These are phyloP conservation scores for Dissophora ornata DNA, from an alignment of 192 early-diverging fungal species.

Conservation along the genomic window DNA sequence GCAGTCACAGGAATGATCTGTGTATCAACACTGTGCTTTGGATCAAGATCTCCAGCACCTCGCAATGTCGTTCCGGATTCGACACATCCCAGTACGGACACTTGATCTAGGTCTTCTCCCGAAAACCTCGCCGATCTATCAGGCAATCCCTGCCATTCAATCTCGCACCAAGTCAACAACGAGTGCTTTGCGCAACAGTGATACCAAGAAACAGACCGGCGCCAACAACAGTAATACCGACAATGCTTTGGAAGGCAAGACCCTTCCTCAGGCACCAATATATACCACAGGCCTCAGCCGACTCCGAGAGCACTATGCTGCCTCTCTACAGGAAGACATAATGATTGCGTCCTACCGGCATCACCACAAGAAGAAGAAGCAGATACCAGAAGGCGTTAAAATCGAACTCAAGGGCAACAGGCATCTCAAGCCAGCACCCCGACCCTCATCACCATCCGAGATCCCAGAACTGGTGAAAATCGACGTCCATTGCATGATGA, in stretches of 20 bases:
- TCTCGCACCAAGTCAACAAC: conserved; percentile 23
- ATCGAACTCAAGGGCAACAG: conserved; percentile 58
- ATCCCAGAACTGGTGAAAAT: conserved; percentile 80
- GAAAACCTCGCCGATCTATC: conserved; percentile 40
- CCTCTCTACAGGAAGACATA: conserved; percentile 80
- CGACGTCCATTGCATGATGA: conserved; percentile 86
- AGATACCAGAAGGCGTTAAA: conserved; percentile 43
- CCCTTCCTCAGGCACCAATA: conserved; percentile 20
- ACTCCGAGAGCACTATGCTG: conserved; percentile 79
- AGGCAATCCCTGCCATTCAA: conserved; percentile 28
- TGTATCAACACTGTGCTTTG: too few species aligned
- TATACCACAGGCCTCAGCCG: conserved; percentile 62
- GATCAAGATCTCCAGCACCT: not conserved
- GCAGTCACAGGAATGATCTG: too few species aligned
- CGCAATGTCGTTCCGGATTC: conserved; percentile 18
- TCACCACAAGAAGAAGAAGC: conserved; percentile 54
- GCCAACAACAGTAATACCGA: not conserved
- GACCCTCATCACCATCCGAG: conserved; percentile 67
- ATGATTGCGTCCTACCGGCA: conserved; percentile 82
- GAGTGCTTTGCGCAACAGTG: not conserved
- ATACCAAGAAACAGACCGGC: conserved; percentile 16
- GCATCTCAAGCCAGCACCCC: conserved; percentile 64
- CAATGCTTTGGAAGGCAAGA: not conserved
- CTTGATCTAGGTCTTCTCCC: conserved; percentile 38
- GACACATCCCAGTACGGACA: conserved; percentile 5